Base-by-base conservation (phyloP, 2,329 filamentous ascomycete species). In the Colletotrichum plurivorum region DNA sequence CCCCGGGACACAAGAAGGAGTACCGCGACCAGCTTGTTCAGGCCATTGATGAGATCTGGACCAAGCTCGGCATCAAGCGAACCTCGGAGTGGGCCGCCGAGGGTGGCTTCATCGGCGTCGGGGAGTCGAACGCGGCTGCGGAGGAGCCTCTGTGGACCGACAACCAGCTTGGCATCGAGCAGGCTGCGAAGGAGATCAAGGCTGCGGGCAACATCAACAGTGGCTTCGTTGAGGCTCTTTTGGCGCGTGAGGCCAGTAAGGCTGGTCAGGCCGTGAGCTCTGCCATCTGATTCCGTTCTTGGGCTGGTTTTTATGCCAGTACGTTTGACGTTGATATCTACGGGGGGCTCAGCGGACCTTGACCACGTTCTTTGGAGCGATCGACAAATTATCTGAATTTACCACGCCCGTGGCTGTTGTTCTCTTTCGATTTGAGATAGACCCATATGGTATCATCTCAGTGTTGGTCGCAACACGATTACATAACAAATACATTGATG, bases 31-130 rank as follows among this genome's bases (percentile, higher is more conserved):
- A 97, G 75, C 90, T 99, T 5, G 91, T 98, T 31, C 82, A 90
- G 69, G 94, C 95, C 5, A 84, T 99, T 41, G 93, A 97, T 75
- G 88, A 89, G 74, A 95, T 99, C 69, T 99, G 95, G 95, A 89
- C 86, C 55, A 90, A 95, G 76, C 89, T 99, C 2, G 90, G 90
- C 70, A 95, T 98, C 83, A 97, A 97, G 87, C 92, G 95, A 76
- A 97, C 95, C 31, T 94, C 92, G 67, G 93, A 97, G 76, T 99
- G 96, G 96, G 93, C 93, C 36, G 89, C 90, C 15, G 88, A 96
- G 77, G 96, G 96, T 54, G 96, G 96, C 8, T 98, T 98, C 82
- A 93, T 98, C 67, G 96, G 95, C 61, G 96, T 99, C 9, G 96
- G 96, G 22, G 92, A 94, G 72, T 83, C 91, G 67, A 87, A 85